A percentile compares a stretch with the other conserved stretches of the same genome.
Conservation (phyloP, 805 yeast species). For the Candida ipomoeae region DNA sequence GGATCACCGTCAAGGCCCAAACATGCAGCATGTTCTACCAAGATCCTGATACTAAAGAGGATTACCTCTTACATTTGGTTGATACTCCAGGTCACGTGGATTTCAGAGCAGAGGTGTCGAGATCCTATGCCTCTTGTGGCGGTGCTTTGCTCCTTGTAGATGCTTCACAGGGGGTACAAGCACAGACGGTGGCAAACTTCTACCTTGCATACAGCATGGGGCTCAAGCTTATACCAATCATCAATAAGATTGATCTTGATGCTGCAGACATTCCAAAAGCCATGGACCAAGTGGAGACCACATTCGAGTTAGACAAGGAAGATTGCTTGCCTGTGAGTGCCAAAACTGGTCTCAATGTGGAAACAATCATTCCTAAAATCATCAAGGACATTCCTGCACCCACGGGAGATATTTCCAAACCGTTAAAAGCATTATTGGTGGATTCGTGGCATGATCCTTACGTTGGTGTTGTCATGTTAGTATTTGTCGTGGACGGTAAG, state of each 20-base stretch:
- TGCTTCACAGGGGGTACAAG: constrained; percentile 95
- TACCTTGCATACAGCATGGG: constrained; percentile 85
- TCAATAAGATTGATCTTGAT: constrained; percentile 86
- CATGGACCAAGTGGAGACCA: constrained; percentile 76
- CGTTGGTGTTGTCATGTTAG: constrained; percentile 83
- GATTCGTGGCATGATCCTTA: constrained; percentile 97
- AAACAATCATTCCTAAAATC: constrained; percentile 72
- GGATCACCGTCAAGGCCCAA: constrained; percentile 95
- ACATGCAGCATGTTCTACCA: constrained; percentile 90
- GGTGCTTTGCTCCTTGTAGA: constrained; percentile 89
- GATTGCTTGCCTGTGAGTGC: constrained; percentile 87
- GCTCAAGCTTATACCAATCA: constrained; percentile 77
- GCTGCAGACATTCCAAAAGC: constrained; percentile 81
- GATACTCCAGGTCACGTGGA: constrained; percentile 99
- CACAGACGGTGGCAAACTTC: constrained; percentile 97
- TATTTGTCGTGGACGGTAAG: constrained; percentile 80
- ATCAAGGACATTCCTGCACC: constrained; percentile 82
- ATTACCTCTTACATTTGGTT: constrained; percentile 82
- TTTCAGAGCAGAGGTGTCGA: constrained; percentile 85
- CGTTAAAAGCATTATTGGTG: constrained; percentile 75
- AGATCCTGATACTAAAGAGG: constrained; percentile 52
- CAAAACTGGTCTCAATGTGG: constrained; percentile 82
- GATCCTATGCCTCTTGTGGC: constrained; percentile 94
- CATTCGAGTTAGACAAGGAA: constrained; percentile 72
- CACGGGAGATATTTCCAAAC: constrained; percentile 46